Evolutionary conservation across 2,329 filamentous ascomycete species (phyloP), one percentile per base, ranked within the genome.

Genomic region (Venturiaceae sp.): DNA sequence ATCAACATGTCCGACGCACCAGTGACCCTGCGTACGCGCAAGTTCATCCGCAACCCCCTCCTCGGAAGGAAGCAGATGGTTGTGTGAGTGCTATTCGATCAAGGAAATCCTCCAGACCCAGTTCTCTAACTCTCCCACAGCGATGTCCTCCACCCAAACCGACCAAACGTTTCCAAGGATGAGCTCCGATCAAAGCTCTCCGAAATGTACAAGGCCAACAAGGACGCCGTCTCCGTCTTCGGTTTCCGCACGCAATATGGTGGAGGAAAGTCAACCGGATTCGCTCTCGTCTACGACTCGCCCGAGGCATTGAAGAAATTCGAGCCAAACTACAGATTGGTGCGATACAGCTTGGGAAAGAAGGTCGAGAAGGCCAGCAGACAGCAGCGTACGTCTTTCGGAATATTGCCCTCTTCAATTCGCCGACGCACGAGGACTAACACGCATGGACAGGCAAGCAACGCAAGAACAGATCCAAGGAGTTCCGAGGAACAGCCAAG

Each of bases 11-110:
- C 92, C 80, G 88, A 92, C 80, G 74, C 74, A 65, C 77, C 78
- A 71, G 76, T 80, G 66, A 80, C 77, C 66, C 69, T 80, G 74
- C 77, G 94, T 83, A 99, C 94, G 80, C 92, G 94, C 89, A 97
- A 97, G 85, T 99, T 99, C 89, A 95, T 97, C 82, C 90, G 92
- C 83, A 99, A 99, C 87, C 90, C 94, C 78, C 90, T 99, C 75
- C 87, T 99, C 76, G 90, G 88, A 77, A 89, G 92, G 79, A 96
- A 95, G 86, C 92, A 97, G 55, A 57, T 57, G 55, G 62, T 61
- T 60, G 62, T 61, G 60, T 61, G 47, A 60, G 60, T 60, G 14
- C 26, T 9, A 14, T 16, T 32, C 36, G 23, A 8, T 16, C 19
- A n/a, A 9, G 8, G 13, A 36, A n/a, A n/a, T n/a, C n/a, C n/a